These are phyloP conservation scores for Hanseniaspora mollemarum DNA, from an alignment of 805 yeast genomes.

Conservation along the genomic window DNA sequence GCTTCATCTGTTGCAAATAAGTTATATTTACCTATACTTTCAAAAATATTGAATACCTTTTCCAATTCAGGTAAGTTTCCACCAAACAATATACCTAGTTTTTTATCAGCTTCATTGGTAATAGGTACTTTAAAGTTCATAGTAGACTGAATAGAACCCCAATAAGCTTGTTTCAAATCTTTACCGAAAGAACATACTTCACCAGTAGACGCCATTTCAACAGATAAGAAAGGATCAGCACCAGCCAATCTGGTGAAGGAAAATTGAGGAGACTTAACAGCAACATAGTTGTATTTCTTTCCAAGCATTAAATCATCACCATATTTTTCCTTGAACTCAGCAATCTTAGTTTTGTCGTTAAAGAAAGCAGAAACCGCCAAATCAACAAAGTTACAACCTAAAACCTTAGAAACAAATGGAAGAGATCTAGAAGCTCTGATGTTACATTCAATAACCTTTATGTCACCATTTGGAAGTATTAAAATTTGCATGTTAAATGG, in stretches of 20 bases:
- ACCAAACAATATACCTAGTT: conserved; percentile 70
- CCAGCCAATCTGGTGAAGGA: conserved; percentile 97
- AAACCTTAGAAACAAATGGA: conserved; percentile 96
- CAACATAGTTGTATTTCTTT: conserved; percentile 66
- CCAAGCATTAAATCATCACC: conserved; percentile 55
- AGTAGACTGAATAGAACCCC: conserved; percentile 93
- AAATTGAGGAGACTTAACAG: conserved; percentile 96
- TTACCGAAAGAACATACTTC: conserved; percentile 95
- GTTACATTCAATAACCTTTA: conserved; percentile 96
- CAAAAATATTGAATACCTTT: conserved; percentile 55
- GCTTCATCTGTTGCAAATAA: conserved; percentile 64
- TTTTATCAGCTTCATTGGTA: conserved; percentile 35
- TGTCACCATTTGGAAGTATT: conserved; percentile 77
- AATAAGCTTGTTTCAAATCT: conserved; percentile 79
- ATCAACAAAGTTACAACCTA: conserved; percentile 89
- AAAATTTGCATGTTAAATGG: conserved; percentile 96
- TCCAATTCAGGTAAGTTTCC: conserved; percentile 78
- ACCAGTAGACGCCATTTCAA: conserved; percentile 98
- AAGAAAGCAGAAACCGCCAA: conserved; percentile 83
- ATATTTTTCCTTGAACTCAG: conserved; percentile 10
- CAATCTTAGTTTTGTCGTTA: conserved; percentile 45
- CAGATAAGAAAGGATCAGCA: conserved; percentile 98
- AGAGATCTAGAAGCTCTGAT: conserved; percentile 98
- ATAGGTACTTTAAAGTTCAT: conserved; percentile 92
- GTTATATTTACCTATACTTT: conserved; percentile 62